Conservation (phyloP, 2,329 filamentous ascomycete genomes). For the Ophiostoma montium region DNA sequence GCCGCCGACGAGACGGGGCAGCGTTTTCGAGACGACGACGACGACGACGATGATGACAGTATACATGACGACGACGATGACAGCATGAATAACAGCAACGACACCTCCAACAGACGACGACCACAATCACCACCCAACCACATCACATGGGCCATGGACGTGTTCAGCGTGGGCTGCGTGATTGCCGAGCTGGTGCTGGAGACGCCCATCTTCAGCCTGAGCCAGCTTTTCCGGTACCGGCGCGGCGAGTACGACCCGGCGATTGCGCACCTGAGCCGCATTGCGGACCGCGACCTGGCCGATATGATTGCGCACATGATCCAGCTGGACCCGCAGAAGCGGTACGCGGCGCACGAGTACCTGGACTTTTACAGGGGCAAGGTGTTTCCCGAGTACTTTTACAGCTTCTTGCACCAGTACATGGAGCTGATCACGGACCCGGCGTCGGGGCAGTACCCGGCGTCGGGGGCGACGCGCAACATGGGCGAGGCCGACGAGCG, state of each 20-base stretch:
- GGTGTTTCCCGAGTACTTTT: conserved; percentile 93
- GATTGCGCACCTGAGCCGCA: conserved; percentile 66
- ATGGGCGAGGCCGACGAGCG: conserved; percentile 81
- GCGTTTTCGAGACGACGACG: neutral
- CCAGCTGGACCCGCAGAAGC: conserved; percentile 76
- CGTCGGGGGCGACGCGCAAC: conserved; percentile 55
- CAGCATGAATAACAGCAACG: too few relatives aligned
- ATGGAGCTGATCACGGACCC: conserved; percentile 94
- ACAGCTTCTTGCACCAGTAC: conserved; percentile 93
- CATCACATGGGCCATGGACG: conserved; percentile 88
- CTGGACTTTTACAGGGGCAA: conserved; percentile 83
- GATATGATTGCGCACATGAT: conserved; percentile 95
- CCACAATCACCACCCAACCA: conserved; percentile 7
- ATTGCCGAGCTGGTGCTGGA: conserved; percentile 95
- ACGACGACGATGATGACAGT: neutral
- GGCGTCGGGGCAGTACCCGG: conserved; percentile 59
- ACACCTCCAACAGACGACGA: too few relatives aligned
- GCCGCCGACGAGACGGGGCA: conserved; percentile 21
- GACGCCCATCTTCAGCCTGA: conserved; percentile 91
- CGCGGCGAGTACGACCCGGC: conserved; percentile 84
- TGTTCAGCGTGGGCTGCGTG: conserved; percentile 93
- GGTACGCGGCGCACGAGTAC: conserved; percentile 89
- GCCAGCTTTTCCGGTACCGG: conserved; percentile 88
- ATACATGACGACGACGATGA: neutral
- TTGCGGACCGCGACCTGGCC: conserved; percentile 74